These are phyloP conservation scores for Leucocoprinus birnbaumii DNA, from an alignment of 768 basidiomycete genomes.

Conservation along the genomic window DNA sequence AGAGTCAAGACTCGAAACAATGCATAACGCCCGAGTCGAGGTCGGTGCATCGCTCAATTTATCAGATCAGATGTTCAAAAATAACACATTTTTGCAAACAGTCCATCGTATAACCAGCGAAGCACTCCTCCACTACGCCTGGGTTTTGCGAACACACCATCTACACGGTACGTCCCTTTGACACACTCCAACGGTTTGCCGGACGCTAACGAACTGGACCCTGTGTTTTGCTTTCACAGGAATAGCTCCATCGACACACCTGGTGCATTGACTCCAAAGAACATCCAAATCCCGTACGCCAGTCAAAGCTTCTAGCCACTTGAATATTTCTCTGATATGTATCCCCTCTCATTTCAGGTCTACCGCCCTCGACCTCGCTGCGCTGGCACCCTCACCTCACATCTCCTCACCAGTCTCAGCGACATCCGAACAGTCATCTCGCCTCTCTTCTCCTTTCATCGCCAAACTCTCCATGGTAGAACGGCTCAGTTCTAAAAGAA, in stretches of 20 bases:
- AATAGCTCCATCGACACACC: conserved; percentile 1
- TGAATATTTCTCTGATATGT: neutral
- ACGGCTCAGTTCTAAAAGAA: conserved; percentile 16
- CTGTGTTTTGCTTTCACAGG: neutral
- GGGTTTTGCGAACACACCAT: conserved; percentile 12
- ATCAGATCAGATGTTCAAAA: neutral
- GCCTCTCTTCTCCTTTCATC: conserved; percentile 46
- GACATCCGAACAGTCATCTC: conserved; percentile 24
- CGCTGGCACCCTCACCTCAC: conserved; percentile 12
- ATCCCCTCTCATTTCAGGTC: neutral
- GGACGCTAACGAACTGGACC: neutral
- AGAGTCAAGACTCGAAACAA: conserved; percentile 27
- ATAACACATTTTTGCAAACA: neutral
- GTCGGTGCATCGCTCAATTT: conserved; percentile 19
- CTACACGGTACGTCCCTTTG: neutral
- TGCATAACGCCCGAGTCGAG: conserved; percentile 47
- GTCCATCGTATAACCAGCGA: conserved; percentile 22
- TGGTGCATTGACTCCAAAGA: neutral
- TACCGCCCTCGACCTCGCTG: neutral
- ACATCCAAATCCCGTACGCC: conserved; percentile 2
- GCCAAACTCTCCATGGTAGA: conserved; percentile 29
- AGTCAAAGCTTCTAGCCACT: neutral
- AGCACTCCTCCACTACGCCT: conserved; percentile 12
- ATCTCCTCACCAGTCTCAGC: conserved; percentile 29
- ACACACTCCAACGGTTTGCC: neutral